These are phyloP conservation scores for Vachellia collinsii DNA, from an alignment of 306 rosid species.

Conservation along the genomic window DNA sequence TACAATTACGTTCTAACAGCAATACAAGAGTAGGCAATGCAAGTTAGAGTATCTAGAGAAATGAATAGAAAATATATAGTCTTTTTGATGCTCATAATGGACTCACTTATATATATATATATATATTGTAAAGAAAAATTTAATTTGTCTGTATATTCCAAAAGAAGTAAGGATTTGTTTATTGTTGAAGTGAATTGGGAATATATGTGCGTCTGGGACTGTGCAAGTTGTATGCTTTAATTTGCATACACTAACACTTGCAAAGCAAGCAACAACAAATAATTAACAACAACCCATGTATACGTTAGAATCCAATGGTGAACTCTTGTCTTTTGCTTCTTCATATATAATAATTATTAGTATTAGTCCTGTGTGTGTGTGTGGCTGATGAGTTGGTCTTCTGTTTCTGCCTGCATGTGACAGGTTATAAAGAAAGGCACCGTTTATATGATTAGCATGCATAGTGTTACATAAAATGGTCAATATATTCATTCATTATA, in stretches of 20 bases:
- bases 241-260: background rate
- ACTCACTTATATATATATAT: too few relatives aligned
- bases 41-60: too few relatives aligned
- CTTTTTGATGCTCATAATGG: too few relatives aligned
- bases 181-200: background rate
- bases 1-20: too few relatives aligned
- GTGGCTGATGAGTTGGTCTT: background rate
- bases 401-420: background rate
- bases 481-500: background rate
- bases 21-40: too few relatives aligned
- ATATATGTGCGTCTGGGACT: background rate
- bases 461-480: background rate
- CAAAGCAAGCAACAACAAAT: background rate
- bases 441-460: conserved; percentile 1
- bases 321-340: conserved; percentile 1
- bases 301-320: background rate
- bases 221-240: background rate
- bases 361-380: too few relatives aligned
- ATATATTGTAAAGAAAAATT: background rate
- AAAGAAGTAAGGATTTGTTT: background rate
- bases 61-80: too few relatives aligned
- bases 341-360: background rate
- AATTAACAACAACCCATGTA: background rate
- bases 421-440: background rate
- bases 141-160: background rate